Evolutionary conservation across 2,329 filamentous ascomycete genomes (phyloP).

Genomic region (Alternaria sp.): DNA sequence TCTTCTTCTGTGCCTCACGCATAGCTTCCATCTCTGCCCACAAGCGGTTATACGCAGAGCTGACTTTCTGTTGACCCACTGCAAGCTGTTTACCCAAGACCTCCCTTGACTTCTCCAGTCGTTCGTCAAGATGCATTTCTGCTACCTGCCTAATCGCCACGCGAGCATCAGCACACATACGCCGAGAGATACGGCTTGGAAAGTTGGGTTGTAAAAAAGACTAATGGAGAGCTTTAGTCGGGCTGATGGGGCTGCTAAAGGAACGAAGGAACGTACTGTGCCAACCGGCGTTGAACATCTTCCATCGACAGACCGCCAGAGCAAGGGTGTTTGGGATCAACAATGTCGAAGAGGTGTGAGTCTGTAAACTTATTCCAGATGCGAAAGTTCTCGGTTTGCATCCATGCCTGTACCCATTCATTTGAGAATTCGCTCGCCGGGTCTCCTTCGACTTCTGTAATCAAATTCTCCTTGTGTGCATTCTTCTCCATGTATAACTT

Average conservation of each 20-base stretch:
- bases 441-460: constrained; percentile 76
- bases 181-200: constrained; percentile 40
- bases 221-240: constrained; percentile 42
- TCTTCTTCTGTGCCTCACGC: constrained; percentile 74
- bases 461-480: constrained; percentile 65
- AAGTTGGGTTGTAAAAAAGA: constrained; percentile 41
- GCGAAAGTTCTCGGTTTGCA: constrained; percentile 85
- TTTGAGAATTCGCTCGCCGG: constrained; percentile 82
- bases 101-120: constrained; percentile 82
- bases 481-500: constrained; percentile 63
- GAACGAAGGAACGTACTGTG: constrained; percentile 61
- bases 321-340: constrained; percentile 91
- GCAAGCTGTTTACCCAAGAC: constrained; percentile 88
- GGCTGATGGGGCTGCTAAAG: constrained; percentile 22
- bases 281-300: constrained; percentile 87
- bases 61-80: constrained; percentile 86
- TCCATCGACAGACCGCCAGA: constrained; percentile 92
- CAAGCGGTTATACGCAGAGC: constrained; percentile 83
- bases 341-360: constrained; percentile 89
- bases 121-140: constrained; percentile 91
- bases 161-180: constrained; percentile 50
- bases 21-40: constrained; percentile 89
- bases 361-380: constrained; percentile 80
- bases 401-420: constrained; percentile 90
- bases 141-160: constrained; percentile 72